phyloP scores from a whole-genome alignment of 345 rosid species.

The Eucalyptus lansdowneana region DNA sequence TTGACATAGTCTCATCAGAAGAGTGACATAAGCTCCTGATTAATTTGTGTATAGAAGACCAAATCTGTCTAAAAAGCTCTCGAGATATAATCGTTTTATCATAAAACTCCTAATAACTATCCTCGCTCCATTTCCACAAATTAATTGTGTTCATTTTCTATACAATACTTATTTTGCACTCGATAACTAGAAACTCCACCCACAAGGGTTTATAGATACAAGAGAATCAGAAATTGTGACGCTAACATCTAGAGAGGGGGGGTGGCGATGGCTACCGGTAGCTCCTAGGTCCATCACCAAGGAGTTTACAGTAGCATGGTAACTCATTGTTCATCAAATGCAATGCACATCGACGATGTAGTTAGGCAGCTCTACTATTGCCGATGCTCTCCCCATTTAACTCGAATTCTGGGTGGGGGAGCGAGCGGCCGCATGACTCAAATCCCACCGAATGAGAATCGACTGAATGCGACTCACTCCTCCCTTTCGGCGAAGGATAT shows the following conservation, averaged over 20 bases:
- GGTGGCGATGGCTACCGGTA: not conserved
- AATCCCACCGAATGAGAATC: not conserved
- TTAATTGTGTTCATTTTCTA: too few species aligned
- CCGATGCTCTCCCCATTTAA: not conserved
- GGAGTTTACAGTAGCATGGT: not conserved
- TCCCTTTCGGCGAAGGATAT: not conserved
- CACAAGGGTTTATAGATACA: too few species aligned
- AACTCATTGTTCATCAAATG: not conserved
- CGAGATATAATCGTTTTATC: too few species aligned
- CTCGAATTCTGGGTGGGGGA: not conserved
- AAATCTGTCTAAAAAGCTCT: too few species aligned
- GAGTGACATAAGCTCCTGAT: rapidly evolving
- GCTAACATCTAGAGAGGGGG: not conserved
- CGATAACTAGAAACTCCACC: too few species aligned
- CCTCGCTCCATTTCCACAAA: too few species aligned
- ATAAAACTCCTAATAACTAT: too few species aligned
- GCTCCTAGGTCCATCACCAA: not conserved
- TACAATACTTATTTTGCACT: too few species aligned
- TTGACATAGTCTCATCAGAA: too few species aligned
- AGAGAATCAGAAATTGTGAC: rapidly evolving
- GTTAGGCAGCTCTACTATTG: not conserved
- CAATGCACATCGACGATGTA: not conserved
- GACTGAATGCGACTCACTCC: not conserved
- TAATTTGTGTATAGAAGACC: too few species aligned
- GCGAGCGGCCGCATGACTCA: not conserved